Evolutionary conservation across 305 asterid species (phyloP).

Genomic region (Fraxinus dipetala): DNA sequence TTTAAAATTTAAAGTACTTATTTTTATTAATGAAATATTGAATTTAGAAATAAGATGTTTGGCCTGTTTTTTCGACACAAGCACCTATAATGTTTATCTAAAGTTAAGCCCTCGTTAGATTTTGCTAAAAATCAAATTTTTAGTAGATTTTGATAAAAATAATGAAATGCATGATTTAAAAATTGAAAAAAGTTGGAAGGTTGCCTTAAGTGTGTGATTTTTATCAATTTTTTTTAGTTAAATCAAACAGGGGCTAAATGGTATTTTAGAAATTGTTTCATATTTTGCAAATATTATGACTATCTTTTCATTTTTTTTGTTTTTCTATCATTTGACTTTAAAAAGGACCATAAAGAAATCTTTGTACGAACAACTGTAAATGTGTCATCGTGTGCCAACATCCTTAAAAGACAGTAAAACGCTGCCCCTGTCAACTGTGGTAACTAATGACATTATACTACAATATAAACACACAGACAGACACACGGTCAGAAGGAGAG

Average conservation of each 20-base stretch:
- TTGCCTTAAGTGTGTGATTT: not conserved
- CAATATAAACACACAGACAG: not conserved
- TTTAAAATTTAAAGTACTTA: not conserved
- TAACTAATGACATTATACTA: not conserved
- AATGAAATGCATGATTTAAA: not conserved
- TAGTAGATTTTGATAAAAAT: not conserved
- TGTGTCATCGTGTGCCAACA: not conserved
- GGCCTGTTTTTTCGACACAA: not conserved
- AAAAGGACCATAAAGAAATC: not conserved
- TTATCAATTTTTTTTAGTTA: not conserved
- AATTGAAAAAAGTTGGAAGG: not conserved
- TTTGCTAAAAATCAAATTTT: not conserved
- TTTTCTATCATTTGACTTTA: not conserved
- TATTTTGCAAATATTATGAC: not conserved
- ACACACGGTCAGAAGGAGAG: not conserved
- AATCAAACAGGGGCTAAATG: not conserved
- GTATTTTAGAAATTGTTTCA: not conserved
- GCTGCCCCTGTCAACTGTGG: not conserved
- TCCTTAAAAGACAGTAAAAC: not conserved
- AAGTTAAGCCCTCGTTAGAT: not conserved
- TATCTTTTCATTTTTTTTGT: not conserved
- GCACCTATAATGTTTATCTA: not conserved
- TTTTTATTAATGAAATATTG: not conserved
- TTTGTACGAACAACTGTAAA: not conserved
- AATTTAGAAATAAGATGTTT: not conserved